Evolutionary conservation across 768 basidiomycete species (phyloP), one percentile per base, ranked within the genome.

Genomic region (Cytidiella melzeri): DNA sequence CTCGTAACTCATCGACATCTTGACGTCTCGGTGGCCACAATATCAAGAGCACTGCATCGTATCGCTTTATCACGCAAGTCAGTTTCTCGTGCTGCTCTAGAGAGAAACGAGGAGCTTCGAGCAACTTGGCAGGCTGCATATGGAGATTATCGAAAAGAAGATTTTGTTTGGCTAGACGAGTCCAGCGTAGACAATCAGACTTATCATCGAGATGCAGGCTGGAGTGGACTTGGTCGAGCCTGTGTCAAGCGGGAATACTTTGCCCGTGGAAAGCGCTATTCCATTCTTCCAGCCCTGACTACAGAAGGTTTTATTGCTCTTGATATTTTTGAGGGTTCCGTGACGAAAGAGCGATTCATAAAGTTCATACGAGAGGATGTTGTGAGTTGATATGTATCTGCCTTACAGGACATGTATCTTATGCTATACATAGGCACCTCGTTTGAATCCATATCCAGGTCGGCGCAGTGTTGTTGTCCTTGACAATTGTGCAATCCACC

Each of bases 401-500:
- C 61, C 58, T 61, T 7, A 64, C 62, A 34, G 15, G 20, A 48
- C 30, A 7, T 54, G 20, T 46, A 66, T 21, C 68, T 59, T 20
- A 3, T 30, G 7, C 7, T 34, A 21, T 27, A 13, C 25, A 12
- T 45, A 50, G 49, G 42, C 34, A 7, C 49, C 49, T 20, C 43
- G 27, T 10, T 42, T 50, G 18, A 45, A 39, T 20, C 69, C 69
- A 18, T 74, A 63, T 57, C 70, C 69, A 0, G 62, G 56, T 2
- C 54, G 56, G 6, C 47, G 53, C 11, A 73, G 71, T 53, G 61
- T 71, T 3, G 57, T 73, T 23, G 59, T 74, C 1, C 47, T 73
- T 30, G 66, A 73, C 41, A 73, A 73, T 50, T 70, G 70, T 42
- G 47, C 57, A 1, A 73, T 73, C 41, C 71, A 74, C 52, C 70